Evolutionary conservation across 2,329 filamentous ascomycete genomes (phyloP).

Genomic region (Ceratocystiopsis brevicomis): DNA sequence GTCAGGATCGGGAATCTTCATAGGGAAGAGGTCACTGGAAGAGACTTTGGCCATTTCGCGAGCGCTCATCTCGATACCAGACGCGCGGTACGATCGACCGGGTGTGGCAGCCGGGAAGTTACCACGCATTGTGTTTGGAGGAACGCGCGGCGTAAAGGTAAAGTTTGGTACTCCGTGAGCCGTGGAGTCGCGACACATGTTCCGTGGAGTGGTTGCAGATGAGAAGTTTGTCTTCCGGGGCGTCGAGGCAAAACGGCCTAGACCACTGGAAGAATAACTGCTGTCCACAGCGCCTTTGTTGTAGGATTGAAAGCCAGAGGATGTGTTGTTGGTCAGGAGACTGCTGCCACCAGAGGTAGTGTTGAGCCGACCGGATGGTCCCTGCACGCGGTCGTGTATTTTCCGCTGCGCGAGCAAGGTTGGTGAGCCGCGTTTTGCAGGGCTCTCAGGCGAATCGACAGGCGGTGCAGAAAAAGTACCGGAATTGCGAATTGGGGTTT

Average conservation of each 20-base stretch:
- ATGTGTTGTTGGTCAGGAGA: neutral
- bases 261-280: neutral
- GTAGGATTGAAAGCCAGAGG: neutral
- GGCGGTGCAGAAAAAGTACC: conserved; percentile 9
- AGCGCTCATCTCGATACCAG: conserved; percentile 26
- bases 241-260: conserved; percentile 5
- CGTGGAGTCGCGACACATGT: conserved; percentile 16
- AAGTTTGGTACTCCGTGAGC: conserved; percentile 12
- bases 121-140: conserved; percentile 26
- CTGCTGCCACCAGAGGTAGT: too few relatives aligned
- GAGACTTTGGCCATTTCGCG: conserved; percentile 30
- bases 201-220: conserved; percentile 15
- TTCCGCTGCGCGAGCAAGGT: conserved; percentile 16
- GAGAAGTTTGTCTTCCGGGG: conserved; percentile 14
- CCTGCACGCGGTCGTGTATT: conserved; percentile 17
- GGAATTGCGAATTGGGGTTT: conserved; percentile 6
- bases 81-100: conserved; percentile 24
- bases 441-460: conserved; percentile 14
- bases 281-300: neutral
- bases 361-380: conserved; percentile 14
- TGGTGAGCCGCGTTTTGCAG: conserved; percentile 16
- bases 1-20: conserved; percentile 40
- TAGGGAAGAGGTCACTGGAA: conserved; percentile 33
- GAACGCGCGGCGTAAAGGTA: conserved; percentile 27
- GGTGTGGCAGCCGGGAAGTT: conserved; percentile 29